These are phyloP conservation scores for Colletotrichum salicis DNA, from an alignment of 2,329 filamentous ascomycete genomes.

Conservation along the genomic window DNA sequence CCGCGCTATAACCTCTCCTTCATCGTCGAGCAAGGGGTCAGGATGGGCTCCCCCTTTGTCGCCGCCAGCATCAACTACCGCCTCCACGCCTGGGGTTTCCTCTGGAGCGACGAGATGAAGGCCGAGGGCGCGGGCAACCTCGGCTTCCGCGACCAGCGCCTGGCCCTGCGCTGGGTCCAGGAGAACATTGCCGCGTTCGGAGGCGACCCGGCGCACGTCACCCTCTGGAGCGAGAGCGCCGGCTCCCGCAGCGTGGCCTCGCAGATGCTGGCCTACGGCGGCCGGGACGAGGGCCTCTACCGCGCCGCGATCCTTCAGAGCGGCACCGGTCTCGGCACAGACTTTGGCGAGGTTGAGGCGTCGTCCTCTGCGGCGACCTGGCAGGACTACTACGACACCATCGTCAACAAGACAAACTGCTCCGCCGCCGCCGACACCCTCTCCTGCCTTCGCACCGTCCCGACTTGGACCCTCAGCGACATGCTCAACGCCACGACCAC, in stretches of 20 bases:
- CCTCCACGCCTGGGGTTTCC: conserved; percentile 62
- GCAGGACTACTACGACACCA: conserved; percentile 31
- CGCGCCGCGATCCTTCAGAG: conserved; percentile 62
- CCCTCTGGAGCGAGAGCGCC: conserved; percentile 65
- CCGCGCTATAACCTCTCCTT: conserved; percentile 70
- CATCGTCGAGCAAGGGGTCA: conserved; percentile 62
- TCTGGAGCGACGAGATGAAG: conserved; percentile 55
- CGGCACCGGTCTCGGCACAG: conserved; percentile 53
- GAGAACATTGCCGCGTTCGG: conserved; percentile 62
- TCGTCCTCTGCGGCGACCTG: conserved; percentile 33
- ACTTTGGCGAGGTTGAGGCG: conserved; percentile 41
- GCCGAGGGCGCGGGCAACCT: conserved; percentile 59
- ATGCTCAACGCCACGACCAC: conserved; percentile 42
- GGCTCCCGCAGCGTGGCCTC: conserved; percentile 60
- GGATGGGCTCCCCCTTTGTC: conserved; percentile 60
- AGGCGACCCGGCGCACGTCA: conserved; percentile 58
- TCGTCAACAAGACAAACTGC: conserved; percentile 37
- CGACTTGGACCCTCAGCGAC: conserved; percentile 43
- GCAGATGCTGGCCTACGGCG: conserved; percentile 63
- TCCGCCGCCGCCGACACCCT: conserved; percentile 39
- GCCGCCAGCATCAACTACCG: conserved; percentile 63
- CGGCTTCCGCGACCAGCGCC: conserved; percentile 60
- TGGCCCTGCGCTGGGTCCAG: conserved; percentile 61
- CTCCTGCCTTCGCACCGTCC: conserved; percentile 45
- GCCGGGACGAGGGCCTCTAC: conserved; percentile 64